These are phyloP conservation scores for Fusarium burgessii DNA, from an alignment of 2,329 filamentous ascomycete genomes.

Conservation along the genomic window DNA sequence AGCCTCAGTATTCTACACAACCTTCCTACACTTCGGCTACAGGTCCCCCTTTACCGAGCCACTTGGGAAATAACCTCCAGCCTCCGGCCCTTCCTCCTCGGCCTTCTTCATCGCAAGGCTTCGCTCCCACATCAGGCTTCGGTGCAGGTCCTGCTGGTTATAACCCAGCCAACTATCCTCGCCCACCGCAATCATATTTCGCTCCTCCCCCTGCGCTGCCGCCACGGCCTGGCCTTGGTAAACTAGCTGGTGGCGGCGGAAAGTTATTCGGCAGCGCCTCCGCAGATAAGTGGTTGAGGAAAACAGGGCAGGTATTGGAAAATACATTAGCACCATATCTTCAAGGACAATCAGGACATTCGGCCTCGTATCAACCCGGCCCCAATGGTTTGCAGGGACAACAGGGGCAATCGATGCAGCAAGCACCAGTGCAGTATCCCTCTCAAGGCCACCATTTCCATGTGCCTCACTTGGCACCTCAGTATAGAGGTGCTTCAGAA, in stretches of 20 bases:
- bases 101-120: conserved; percentile 41
- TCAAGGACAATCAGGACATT: conserved; percentile 37
- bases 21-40: conserved; percentile 35
- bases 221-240: conserved; percentile 36
- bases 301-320: conserved; percentile 52
- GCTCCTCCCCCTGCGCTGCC: conserved; percentile 42
- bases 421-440: conserved; percentile 12
- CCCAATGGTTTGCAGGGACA: conserved; percentile 25
- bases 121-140: conserved; percentile 22
- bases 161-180: conserved; percentile 47
- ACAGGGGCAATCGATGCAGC: conserved; percentile 20
- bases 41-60: conserved; percentile 16
- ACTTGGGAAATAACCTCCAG: conserved; percentile 25
- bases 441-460: conserved; percentile 33
- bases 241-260: conserved; percentile 29
- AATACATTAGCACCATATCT: conserved; percentile 50
- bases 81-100: conserved; percentile 48
- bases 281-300: conserved; percentile 52
- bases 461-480: conserved; percentile 39
- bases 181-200: conserved; percentile 51
- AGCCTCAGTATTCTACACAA: conserved; percentile 41
- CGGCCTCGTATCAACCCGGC: conserved; percentile 25
- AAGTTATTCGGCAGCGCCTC: conserved; percentile 51
- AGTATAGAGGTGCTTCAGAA: conserved; percentile 35
- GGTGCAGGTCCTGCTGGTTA: conserved; percentile 42